Conservation (phyloP, 139 green algal genomes). For the Yamagishiella unicocca region DNA sequence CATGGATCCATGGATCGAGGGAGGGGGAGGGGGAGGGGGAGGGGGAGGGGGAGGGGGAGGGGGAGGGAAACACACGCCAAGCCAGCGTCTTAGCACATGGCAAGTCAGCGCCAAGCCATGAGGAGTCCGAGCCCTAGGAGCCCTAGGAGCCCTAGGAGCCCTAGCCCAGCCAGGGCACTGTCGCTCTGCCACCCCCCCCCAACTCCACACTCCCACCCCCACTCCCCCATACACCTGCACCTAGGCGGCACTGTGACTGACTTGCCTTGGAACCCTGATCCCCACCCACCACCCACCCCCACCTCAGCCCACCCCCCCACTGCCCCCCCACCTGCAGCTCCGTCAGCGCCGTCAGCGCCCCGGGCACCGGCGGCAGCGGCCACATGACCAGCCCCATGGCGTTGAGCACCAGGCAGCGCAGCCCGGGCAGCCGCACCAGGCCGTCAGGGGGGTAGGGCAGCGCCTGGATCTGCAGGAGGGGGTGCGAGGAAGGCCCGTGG, state of each 20-base stretch:
- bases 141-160: no score
- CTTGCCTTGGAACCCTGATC: background rate
- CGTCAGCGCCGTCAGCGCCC: constrained; percentile 43
- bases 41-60: background rate
- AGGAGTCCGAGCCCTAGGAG: no score
- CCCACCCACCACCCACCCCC: no score
- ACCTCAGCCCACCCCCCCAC: no score
- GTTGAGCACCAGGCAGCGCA: constrained; percentile 40
- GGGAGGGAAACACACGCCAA: background rate
- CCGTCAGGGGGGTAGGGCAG: constrained; percentile 14
- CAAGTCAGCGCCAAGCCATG: background rate
- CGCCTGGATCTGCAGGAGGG: background rate
- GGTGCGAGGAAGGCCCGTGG: no score
- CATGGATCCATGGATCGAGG: background rate
- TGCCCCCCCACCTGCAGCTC: constrained; percentile 43
- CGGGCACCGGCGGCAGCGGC: constrained; percentile 42
- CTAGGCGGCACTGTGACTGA: background rate
- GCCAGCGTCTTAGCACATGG: background rate
- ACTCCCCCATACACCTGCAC: background rate
- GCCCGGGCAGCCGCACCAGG: constrained; percentile 26
- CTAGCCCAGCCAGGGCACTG: no score
- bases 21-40: background rate
- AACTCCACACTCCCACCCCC: background rate
- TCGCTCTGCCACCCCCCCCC: no score
- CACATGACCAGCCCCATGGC: constrained; percentile 48